These are phyloP conservation scores for Leccinum broughii DNA, from an alignment of 768 basidiomycete species.

Conservation along the genomic window DNA sequence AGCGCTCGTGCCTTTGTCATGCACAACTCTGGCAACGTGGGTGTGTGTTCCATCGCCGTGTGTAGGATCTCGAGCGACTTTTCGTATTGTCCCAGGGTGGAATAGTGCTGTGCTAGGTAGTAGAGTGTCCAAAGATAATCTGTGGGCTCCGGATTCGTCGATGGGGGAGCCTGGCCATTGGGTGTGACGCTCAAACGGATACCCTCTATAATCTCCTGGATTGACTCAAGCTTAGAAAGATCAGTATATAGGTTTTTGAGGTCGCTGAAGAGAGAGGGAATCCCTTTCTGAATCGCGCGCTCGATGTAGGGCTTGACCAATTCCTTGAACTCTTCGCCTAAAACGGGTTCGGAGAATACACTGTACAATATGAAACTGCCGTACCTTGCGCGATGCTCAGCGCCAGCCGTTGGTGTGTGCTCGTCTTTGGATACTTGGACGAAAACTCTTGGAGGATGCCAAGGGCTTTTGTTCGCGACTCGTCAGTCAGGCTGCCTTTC, in stretches of 20 bases:
- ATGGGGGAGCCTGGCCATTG: conserved; percentile 33
- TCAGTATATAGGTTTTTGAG: conserved; percentile 81
- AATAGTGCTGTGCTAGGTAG: conserved; percentile 90
- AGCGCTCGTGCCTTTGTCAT: conserved; percentile 80
- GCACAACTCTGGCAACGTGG: conserved; percentile 88
- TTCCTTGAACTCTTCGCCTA: conserved; percentile 67
- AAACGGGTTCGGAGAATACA: not conserved
- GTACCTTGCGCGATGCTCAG: conserved; percentile 62
- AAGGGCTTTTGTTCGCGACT: conserved; percentile 53
- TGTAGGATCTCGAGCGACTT: conserved; percentile 63
- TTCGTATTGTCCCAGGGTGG: conserved; percentile 50
- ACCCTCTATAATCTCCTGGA: conserved; percentile 70
- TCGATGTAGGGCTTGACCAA: conserved; percentile 68
- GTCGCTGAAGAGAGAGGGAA: conserved; percentile 93
- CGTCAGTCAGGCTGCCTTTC: conserved; percentile 46
- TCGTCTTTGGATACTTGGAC: conserved; percentile 62
- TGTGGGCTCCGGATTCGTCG: conserved; percentile 53
- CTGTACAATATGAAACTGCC: conserved; percentile 1
- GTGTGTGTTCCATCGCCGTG: conserved; percentile 77
- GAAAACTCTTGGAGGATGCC: conserved; percentile 59
- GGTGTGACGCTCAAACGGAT: conserved; percentile 39
- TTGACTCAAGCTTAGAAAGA: conserved; percentile 57
- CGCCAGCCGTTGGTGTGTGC: conserved; percentile 71
- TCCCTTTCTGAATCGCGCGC: conserved; percentile 73
- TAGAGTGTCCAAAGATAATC: conserved; percentile 94